Evolutionary conservation across 352 stramenopile genomes (phyloP).

Genomic region (Pythium rhizo-oryzae): DNA sequence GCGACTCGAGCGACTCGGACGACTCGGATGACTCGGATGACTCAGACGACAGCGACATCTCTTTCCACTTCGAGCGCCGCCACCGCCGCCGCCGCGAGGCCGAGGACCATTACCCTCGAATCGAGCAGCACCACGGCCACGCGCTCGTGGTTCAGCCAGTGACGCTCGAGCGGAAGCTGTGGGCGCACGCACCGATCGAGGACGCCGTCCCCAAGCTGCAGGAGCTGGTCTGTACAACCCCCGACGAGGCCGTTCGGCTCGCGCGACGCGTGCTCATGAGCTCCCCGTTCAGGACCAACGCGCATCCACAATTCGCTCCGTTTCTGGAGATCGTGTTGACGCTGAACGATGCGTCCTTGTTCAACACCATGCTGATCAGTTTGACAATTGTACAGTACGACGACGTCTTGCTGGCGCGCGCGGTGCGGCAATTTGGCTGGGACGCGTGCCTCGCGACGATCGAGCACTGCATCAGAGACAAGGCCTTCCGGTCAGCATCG

Average conservation of each 20-base stretch:
- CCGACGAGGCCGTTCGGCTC: not conserved
- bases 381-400: too few relatives aligned
- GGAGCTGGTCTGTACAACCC: not conserved
- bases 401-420: too few relatives aligned
- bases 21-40: not conserved
- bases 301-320: not conserved
- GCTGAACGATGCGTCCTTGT: not conserved
- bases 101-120: too few relatives aligned
- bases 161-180: not conserved
- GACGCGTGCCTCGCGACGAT: too few relatives aligned
- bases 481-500: too few relatives aligned
- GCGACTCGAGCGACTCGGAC: too few relatives aligned
- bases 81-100: too few relatives aligned
- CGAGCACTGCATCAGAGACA: too few relatives aligned
- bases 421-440: too few relatives aligned
- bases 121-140: not conserved
- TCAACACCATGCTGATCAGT: not conserved
- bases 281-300: not conserved
- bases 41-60: not conserved
- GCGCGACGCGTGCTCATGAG: not conserved
- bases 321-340: not conserved
- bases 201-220: not conserved
- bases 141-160: not conserved
- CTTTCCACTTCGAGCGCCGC: too few relatives aligned
- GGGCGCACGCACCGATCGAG: not conserved